Percentiles rank a stretch among this genome's conserved stretches.
These are phyloP conservation scores for Dictyophora rubrovolvata DNA, from an alignment of 768 basidiomycete species.

Conservation along the genomic window DNA sequence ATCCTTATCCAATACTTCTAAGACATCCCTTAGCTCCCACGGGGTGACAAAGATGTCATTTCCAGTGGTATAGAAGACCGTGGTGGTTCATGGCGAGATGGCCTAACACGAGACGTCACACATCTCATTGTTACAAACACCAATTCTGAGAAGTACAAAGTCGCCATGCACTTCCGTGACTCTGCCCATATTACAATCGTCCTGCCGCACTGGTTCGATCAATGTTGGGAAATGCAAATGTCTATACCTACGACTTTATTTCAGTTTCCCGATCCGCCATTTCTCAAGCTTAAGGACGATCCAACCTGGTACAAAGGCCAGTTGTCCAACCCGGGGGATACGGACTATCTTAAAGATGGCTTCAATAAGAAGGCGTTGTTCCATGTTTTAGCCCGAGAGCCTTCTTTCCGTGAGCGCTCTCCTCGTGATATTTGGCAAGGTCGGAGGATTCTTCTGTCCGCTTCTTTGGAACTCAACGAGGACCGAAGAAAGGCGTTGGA, in stretches of 20 bases:
- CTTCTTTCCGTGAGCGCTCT: neutral
- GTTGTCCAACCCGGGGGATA: neutral
- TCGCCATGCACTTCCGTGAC: constrained; percentile 46
- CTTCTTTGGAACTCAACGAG: constrained; percentile 31
- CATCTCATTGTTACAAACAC: constrained; percentile 62
- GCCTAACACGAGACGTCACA: constrained; percentile 76
- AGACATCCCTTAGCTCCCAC: constrained; percentile 34
- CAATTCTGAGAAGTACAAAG: constrained; percentile 42
- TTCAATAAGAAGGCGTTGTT: constrained; percentile 1
- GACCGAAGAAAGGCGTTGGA: constrained; percentile 3
- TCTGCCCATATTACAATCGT: constrained; percentile 55
- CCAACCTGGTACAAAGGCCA: neutral
- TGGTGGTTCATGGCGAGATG: constrained; percentile 73
- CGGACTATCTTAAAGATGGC: neutral
- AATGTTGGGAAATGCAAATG: constrained; percentile 32
- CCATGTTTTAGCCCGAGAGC: neutral
- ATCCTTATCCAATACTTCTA: neutral
- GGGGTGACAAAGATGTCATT: constrained; percentile 61
- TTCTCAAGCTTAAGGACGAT: constrained; percentile 27
- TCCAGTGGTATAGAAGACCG: constrained; percentile 60
- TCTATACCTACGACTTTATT: constrained; percentile 48
- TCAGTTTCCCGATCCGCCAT: constrained; percentile 63
- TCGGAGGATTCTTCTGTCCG: constrained; percentile 50
- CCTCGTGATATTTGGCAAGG: constrained; percentile 43
- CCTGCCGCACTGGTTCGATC: constrained; percentile 92